These are phyloP conservation scores for Quercus cerris DNA, from an alignment of 306 rosid genomes.

Conservation along the genomic window DNA sequence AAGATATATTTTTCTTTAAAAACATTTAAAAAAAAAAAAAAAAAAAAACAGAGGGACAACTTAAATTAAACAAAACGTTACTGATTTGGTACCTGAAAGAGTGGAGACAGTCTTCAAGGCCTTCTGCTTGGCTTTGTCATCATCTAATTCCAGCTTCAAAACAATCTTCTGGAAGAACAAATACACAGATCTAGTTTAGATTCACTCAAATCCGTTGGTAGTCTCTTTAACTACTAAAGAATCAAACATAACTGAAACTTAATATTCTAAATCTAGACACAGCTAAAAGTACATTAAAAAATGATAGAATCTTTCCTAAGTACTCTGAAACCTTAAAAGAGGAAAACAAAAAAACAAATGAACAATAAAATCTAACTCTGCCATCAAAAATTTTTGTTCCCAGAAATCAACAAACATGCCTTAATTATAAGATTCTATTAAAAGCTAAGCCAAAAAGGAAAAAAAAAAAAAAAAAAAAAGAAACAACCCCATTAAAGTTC, in stretches of 20 bases:
- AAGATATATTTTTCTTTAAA: neutral
- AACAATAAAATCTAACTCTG: neutral
- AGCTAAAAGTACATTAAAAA: conserved; percentile 3
- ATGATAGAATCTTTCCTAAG: conserved; percentile 5
- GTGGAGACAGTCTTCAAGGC: conserved; percentile 82
- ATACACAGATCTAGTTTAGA: conserved; percentile 24
- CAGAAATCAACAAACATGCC: neutral
- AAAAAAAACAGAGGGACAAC: neutral
- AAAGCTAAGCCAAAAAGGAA: conserved; percentile 2
- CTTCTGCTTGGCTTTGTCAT: conserved; percentile 84
- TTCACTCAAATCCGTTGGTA: neutral
- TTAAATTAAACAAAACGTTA: neutral
- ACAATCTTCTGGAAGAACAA: conserved; percentile 64
- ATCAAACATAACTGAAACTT: neutral
- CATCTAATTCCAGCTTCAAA: conserved; percentile 70
- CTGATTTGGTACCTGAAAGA: conserved; percentile 60
- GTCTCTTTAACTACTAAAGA: neutral
- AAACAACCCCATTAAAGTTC: conserved; percentile 16
- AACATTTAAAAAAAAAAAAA: neutral
- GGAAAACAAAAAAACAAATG: neutral
- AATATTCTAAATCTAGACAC: conserved; percentile 9
- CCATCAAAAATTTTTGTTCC: neutral
- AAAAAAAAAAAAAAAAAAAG: neutral
- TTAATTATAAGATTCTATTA: conserved; percentile 18
- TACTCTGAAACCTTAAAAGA: neutral